phyloP scores from a whole-genome alignment of 352 stramenopile species.

The Phytophthora pinifolia region DNA sequence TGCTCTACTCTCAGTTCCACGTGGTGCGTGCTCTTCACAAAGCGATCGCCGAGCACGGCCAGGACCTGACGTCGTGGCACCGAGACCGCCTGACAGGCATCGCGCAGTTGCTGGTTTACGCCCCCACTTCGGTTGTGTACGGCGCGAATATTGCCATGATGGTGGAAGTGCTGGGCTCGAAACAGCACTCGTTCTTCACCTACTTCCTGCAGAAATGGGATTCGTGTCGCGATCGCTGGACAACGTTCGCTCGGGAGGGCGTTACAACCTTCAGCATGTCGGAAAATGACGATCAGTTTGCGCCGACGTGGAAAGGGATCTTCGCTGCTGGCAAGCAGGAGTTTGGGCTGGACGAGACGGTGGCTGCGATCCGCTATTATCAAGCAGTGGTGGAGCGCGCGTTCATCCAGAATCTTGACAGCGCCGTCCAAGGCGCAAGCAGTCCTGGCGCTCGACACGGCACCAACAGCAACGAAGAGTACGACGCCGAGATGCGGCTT shows the following conservation, averaged over 20 bases:
- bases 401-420: conserved; percentile 25
- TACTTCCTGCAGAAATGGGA: conserved; percentile 35
- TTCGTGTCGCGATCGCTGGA: conserved; percentile 33
- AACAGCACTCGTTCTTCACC: conserved; percentile 30
- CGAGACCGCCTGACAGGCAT: conserved; percentile 37
- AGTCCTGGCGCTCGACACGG: conserved; percentile 6
- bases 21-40: conserved; percentile 33
- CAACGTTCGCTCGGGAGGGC: conserved; percentile 31
- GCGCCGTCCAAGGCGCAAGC: conserved; percentile 7
- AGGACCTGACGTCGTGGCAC: conserved; percentile 36
- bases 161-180: conserved; percentile 28
- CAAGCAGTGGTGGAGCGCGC: conserved; percentile 36
- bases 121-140: conserved; percentile 29
- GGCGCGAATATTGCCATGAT: conserved; percentile 28
- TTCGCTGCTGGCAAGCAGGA: conserved; percentile 30
- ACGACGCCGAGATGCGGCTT: conserved; percentile 35
- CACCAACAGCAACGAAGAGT: conserved; percentile 10
- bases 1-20: conserved; percentile 43
- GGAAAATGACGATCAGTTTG: conserved; percentile 25
- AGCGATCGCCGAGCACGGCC: conserved; percentile 25
- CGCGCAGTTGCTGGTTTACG: conserved; percentile 34
- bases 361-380: conserved; percentile 34
- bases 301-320: conserved; percentile 27
- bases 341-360: conserved; percentile 34
- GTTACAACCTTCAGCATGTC: conserved; percentile 39